phyloP scores from a whole-genome alignment of 179 eudicot genomes.

The Amaranthus tricolor region DNA sequence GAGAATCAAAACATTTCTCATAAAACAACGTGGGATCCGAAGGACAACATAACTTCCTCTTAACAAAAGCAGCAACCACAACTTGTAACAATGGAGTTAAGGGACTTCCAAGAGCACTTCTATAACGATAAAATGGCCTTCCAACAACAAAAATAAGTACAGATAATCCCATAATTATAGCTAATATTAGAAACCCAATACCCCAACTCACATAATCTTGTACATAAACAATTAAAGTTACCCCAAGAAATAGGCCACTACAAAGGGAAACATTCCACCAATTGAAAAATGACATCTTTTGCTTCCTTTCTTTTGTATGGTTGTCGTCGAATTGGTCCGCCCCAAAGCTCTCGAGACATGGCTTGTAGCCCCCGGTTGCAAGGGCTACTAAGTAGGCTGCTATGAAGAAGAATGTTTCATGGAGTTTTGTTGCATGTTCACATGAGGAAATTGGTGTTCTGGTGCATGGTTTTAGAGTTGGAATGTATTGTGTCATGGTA shows the following conservation, averaged over 20 bases:
- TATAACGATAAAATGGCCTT: conserved; percentile 65
- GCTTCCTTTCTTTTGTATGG: conserved; percentile 39
- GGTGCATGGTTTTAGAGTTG: conserved; percentile 62
- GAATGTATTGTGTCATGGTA: conserved; percentile 64
- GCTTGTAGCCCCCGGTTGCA: conserved; percentile 75
- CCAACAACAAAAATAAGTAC: conserved; percentile 55
- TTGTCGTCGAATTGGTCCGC: conserved; percentile 78
- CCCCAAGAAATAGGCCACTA: conserved; percentile 54
- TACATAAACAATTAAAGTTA: conserved; percentile 52
- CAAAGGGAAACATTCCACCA: conserved; percentile 75
- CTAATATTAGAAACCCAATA: conserved; percentile 45
- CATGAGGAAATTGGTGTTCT: conserved; percentile 26
- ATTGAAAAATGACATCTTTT: conserved; percentile 73
- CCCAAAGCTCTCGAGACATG: conserved; percentile 70
- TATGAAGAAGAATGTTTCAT: conserved; percentile 44
- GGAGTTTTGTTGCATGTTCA: conserved; percentile 44
- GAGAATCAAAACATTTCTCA: conserved; percentile 44
- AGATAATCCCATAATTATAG: conserved; percentile 42
- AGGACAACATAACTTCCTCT: conserved; percentile 53
- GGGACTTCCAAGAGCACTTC: conserved; percentile 56
- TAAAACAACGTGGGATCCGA: conserved; percentile 36
- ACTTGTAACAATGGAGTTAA: conserved; percentile 72
- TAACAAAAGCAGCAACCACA: conserved; percentile 56
- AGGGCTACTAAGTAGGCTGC: conserved; percentile 60
- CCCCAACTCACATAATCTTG: conserved; percentile 64